Evolutionary conservation across 768 basidiomycete genomes (phyloP).

Genomic region (Amanita thiersii): DNA sequence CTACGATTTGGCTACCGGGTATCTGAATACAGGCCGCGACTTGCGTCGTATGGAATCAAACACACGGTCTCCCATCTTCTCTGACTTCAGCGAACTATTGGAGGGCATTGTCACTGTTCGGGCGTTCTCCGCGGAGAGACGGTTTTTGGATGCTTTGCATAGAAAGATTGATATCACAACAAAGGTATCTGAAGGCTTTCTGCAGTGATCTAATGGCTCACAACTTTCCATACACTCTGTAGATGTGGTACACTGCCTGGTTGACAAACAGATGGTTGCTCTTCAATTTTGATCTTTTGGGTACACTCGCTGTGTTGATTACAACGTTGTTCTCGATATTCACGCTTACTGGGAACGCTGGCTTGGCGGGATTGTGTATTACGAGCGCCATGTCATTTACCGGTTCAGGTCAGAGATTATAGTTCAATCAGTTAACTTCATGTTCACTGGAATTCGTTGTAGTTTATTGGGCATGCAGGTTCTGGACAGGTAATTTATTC

Average conservation of each 20-base stretch:
- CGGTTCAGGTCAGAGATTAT: no score
- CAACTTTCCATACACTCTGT: neutral
- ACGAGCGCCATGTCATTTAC: slow-evolving; percentile 58
- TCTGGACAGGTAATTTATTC: no score
- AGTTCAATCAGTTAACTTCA: no score
- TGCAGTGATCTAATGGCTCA: neutral
- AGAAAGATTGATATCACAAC: slow-evolving; percentile 71
- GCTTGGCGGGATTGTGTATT: slow-evolving; percentile 66
- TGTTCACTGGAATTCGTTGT: no score
- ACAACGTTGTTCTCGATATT: slow-evolving; percentile 74
- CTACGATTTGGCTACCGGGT: slow-evolving; percentile 59
- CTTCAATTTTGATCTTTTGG: slow-evolving; percentile 74
- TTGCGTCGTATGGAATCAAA: slow-evolving; percentile 89
- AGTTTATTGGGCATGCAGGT: slow-evolving; percentile 50
- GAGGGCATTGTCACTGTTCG: slow-evolving; percentile 91
- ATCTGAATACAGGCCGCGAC: slow-evolving; percentile 76
- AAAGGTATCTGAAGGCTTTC: slow-evolving; percentile 33
- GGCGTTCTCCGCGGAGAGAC: slow-evolving; percentile 76
- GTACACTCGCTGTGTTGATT: slow-evolving; percentile 62
- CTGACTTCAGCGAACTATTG: slow-evolving; percentile 73
- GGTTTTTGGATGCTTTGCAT: slow-evolving; percentile 73
- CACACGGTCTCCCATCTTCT: slow-evolving; percentile 76
- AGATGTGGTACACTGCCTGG: slow-evolving; percentile 88
- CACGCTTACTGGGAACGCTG: slow-evolving; percentile 43
- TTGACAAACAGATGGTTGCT: slow-evolving; percentile 87